Conservation (phyloP, 768 basidiomycete genomes). For the Sporobolomyces phaffii region DNA sequence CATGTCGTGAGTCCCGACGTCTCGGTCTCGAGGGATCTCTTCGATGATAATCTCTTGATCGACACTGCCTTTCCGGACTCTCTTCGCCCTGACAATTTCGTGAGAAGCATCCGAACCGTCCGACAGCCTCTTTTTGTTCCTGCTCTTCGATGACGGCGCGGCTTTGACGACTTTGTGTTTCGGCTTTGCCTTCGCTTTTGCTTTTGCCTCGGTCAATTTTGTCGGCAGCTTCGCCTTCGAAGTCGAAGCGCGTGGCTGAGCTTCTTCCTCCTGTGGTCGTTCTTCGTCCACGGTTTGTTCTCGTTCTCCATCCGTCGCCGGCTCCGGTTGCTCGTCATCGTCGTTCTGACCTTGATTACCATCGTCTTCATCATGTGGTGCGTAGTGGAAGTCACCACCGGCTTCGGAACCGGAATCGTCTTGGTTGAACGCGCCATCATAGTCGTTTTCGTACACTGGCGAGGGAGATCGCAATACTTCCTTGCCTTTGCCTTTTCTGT, state of each 20-base stretch:
- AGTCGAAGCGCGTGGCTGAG: conserved; percentile 13
- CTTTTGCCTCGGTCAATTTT: too few species aligned
- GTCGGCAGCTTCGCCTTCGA: conserved; percentile 20
- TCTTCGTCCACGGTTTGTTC: conserved; percentile 14
- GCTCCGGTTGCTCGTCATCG: too few species aligned
- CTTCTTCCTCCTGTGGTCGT: conserved; percentile 17
- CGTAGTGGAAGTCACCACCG: too few species aligned
- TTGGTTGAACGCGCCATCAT: conserved; percentile 20
- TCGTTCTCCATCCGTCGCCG: background rate
- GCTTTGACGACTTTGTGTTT: conserved; percentile 7
- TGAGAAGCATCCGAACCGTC: background rate
- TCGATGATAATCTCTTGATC: background rate
- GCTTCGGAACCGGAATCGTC: conserved; percentile 17
- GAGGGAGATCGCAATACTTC: too few species aligned
- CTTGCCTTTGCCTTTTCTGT: too few species aligned
- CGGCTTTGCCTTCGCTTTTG: conserved; percentile 17
- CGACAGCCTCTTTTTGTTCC: conserved; percentile 26
- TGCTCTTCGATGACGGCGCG: conserved; percentile 17
- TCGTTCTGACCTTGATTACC: too few species aligned
- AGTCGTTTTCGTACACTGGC: conserved; percentile 18
- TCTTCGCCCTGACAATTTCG: background rate
- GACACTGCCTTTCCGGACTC: background rate
- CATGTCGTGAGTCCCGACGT: conserved; percentile 14
- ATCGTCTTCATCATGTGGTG: conserved; percentile 7
- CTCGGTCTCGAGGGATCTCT: conserved; percentile 2